Percentiles rank a stretch among this genome's conserved stretches.
Evolutionary conservation across 2,329 filamentous ascomycete genomes (phyloP).

Genomic region (Fusarium sp.): DNA sequence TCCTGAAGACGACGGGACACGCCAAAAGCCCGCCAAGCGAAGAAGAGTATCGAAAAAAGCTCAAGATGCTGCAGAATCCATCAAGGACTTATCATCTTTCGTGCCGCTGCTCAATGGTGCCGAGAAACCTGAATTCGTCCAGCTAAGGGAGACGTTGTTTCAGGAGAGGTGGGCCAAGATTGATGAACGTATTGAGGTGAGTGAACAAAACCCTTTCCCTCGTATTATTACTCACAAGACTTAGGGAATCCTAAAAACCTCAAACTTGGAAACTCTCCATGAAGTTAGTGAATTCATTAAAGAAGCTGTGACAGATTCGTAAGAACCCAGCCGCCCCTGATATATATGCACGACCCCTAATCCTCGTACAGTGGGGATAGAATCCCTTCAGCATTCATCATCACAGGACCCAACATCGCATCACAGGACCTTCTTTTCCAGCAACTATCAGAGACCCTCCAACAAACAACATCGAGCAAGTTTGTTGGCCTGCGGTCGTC

Average conservation of each 20-base stretch:
- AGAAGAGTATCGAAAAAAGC: slow-evolving; percentile 64
- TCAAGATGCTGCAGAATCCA: slow-evolving; percentile 27
- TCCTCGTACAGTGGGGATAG: slow-evolving; percentile 55
- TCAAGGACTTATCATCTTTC: slow-evolving; percentile 54
- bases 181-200: slow-evolving; percentile 70
- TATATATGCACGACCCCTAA: slow-evolving; percentile 31
- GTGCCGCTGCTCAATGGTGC: slow-evolving; percentile 66
- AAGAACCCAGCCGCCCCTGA: slow-evolving; percentile 21
- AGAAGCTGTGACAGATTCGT: slow-evolving; percentile 53
- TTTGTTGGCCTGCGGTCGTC: slow-evolving; percentile 77
- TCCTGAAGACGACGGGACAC: slow-evolving; percentile 58
- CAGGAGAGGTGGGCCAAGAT: slow-evolving; percentile 73
- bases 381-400: slow-evolving; percentile 78
- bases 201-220: not conserved
- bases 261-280: slow-evolving; percentile 71
- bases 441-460: slow-evolving; percentile 72
- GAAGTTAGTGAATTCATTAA: slow-evolving; percentile 70
- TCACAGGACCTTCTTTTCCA: slow-evolving; percentile 80
- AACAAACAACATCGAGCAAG: slow-evolving; percentile 60
- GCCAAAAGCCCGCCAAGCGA: slow-evolving; percentile 64
- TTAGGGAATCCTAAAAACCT: slow-evolving; percentile 69
- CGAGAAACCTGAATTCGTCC: slow-evolving; percentile 63
- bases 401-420: slow-evolving; percentile 83
- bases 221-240: slow-evolving; percentile 42
- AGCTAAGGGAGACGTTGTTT: slow-evolving; percentile 70